Base-by-base conservation (phyloP, 2,329 filamentous ascomycete species). In the Lachnellula subtilissima region DNA sequence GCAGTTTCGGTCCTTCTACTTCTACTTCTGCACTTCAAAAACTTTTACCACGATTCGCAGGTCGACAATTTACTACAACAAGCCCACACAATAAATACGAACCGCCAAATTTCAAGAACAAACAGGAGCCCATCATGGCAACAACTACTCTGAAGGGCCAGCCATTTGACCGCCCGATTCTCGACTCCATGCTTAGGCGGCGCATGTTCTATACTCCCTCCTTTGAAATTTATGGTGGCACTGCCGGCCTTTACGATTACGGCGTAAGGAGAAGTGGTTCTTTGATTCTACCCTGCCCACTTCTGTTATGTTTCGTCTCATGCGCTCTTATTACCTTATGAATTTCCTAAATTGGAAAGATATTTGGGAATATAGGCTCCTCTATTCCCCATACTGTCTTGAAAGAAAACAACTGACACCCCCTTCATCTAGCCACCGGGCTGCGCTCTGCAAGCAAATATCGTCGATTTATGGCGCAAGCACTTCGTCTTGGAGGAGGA, bases 161-260 rank as follows among this genome's bases (percentile, higher is more conserved):
- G 79, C 85, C 89, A 75, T 87, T 99, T 67, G 91, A 97, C 75
- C 86, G 91, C 69, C 77, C 81, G 57, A 78, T 83, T 55, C 84
- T 97, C 69, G 94, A 97, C 71, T 88, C 86, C 59, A 83, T 97
- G 69, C 85, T 97, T 67, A 86, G 88, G 64, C 88, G 92, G 64
- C 88, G 91, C 73, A 80, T 93, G 76, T 97, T 97, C 80, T 96
- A 94, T 76, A 96, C 92, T 61, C 92, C 92, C 53, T 87, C 91
- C 54, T 97, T 97, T 74, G 94, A 97, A 75, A 93, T 96, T 68
- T 97, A 97, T 71, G 89, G 89, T 65, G 91, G 91, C 69, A 87
- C 94, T 56, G 87, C 85, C 64, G 91, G 91, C 68, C 81, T 89
- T 23, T 89, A 84, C 72, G 86, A 89, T 69, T 89, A 87, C 73